Base-by-base conservation (phyloP, 768 basidiomycete genomes). In the Termitomyces eurrhizus region DNA sequence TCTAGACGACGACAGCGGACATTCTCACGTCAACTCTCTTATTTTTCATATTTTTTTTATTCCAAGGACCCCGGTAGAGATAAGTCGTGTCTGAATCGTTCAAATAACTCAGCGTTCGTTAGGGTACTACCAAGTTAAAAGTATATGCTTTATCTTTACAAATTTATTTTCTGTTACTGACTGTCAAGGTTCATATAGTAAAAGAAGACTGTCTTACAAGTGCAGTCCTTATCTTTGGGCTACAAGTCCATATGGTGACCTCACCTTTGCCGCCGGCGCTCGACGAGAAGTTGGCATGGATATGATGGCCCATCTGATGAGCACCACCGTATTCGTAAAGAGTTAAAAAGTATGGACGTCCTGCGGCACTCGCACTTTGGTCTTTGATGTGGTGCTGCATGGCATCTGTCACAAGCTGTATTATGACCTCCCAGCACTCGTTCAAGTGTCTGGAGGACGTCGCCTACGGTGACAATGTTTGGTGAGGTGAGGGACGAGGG, bases 231-330 rank as follows among this genome's bases (percentile, higher is more conserved):
- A 13, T n/a, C 12, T 45, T 33, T 35, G 4, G 46, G 41, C 36
- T 32, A 21, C 21, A 46, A n/a, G 53, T 41, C 24, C 35, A 57
- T 5, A 29, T 26, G 7, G 12, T 16, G 14, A 37, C 32, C 13
- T 32, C 39, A 33, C 16, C 51, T 58, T 32, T 46, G 36, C 14
- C 18, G 18, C 5, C 57, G 32, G 36, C 42, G 54, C 53, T 46
- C 44, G 33, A 59, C 55, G 26, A 63, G 50, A 16, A 63, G 58
- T 50, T 59, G 62, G 58, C 62, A 63, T 35, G 62, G 62, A 41
- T 56, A 52, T 8, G 16, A 51, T 42, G 32, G 35, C 21, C 21
- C 21, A 21, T 21, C 21, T 21, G 21, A 21, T 21, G 21, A 21
- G 21, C 21, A 21, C 21, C 21, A 21, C 21, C 21, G 21, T 21